Conservation (phyloP, 257 asterid species). For the Knoxia roxburghii region DNA sequence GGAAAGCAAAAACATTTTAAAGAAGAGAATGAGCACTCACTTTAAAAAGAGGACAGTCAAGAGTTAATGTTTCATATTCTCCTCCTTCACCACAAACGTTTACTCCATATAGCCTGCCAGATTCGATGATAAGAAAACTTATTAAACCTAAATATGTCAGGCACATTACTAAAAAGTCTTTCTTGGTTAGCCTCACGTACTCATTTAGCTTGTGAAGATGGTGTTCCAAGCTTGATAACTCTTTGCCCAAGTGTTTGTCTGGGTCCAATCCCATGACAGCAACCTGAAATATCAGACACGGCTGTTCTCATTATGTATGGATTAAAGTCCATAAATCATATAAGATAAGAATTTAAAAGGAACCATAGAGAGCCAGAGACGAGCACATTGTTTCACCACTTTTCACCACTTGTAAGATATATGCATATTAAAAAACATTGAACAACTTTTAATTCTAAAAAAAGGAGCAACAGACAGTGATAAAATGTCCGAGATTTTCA, state of each 20-base stretch:
- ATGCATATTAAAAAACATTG: not conserved
- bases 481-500: not conserved
- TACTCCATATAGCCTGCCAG: conserved; percentile 80
- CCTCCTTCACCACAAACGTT: conserved; percentile 99
- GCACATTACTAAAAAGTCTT: not conserved
- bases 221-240: conserved; percentile 49
- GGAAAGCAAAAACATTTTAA: conserved; percentile 1
- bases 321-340: not conserved
- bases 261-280: conserved; percentile 96
- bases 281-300: conserved; percentile 44
- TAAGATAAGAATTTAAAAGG: not conserved
- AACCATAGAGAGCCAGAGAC: not conserved
- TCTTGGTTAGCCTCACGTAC: conserved; percentile 44
- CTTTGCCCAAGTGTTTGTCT: conserved; percentile 90
- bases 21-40: conserved; percentile 36
- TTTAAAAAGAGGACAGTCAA: conserved; percentile 91
- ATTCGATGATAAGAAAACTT: conserved; percentile 17
- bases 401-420: not conserved
- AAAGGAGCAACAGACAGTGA: not conserved
- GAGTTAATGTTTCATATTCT: conserved; percentile 93
- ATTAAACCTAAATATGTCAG: conserved; percentile 17
- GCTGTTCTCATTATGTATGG: conserved; percentile 2
- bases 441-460: not conserved
- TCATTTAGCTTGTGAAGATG: conserved; percentile 88
- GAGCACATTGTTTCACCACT: not conserved